Evolutionary conservation across 163 green algal species (phyloP).

Genomic region (Scenedesmus sp.): DNA sequence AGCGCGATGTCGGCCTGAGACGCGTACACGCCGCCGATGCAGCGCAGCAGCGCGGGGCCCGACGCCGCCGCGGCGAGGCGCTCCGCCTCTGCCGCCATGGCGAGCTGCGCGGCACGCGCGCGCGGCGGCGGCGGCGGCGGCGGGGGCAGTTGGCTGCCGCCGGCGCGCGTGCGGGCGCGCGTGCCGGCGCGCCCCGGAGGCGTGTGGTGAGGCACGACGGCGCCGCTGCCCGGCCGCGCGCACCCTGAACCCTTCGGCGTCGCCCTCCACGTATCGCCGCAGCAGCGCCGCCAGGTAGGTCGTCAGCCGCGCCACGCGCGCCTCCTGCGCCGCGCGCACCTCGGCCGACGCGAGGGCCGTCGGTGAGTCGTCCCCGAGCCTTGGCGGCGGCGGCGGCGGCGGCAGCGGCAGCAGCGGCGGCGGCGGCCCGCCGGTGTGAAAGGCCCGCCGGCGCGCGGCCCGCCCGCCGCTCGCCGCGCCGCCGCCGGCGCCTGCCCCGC

Average conservation of each 20-base stretch:
- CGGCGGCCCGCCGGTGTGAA: no score
- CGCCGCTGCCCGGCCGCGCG: no score
- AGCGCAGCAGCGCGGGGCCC: constrained; percentile 81
- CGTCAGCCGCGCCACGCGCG: constrained; percentile 71
- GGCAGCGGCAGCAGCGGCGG: background rate
- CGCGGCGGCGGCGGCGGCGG: background rate
- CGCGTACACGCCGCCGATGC: constrained; percentile 82
- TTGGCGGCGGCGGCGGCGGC: background rate
- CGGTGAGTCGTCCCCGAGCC: background rate
- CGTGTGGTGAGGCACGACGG: no score
- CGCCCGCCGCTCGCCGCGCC: no score
- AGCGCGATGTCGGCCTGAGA: constrained; percentile 73
- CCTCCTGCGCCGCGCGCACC: constrained; percentile 62
- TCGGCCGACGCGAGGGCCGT: constrained; percentile 46
- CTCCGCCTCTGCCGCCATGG: constrained; percentile 70
- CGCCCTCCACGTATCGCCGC: constrained; percentile 72
- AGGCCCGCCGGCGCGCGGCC: no score
- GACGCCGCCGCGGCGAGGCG: constrained; percentile 76
- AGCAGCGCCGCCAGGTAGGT: constrained; percentile 77
- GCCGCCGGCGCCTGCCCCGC: no score
- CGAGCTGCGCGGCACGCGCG: constrained; percentile 30
- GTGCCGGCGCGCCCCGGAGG: no score
- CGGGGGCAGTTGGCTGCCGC: background rate
- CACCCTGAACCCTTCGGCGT: constrained; percentile 78
- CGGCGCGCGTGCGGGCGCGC: no score